Evolutionary conservation across 148 eudicot genomes (phyloP), one percentile per base, ranked within the genome.

Genomic region (Vaccinium darrowii): DNA sequence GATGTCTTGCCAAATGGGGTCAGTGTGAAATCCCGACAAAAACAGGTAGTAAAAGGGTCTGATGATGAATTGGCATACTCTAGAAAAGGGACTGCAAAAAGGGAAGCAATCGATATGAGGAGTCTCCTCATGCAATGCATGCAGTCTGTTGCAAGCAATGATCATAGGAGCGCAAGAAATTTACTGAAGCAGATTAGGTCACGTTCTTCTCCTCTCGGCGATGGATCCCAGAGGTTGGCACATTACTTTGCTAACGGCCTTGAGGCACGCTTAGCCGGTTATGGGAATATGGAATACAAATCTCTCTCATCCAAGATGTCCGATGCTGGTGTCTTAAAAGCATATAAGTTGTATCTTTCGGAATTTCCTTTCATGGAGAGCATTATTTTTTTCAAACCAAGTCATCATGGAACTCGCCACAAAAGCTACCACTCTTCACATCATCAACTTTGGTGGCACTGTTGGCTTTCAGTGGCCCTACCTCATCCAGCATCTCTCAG

Each of bases 211-310:
- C 88, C 93, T 12, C 54, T 51, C 11, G 95, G 95, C 2, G 91
- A 91, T 87, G 88, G 88, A 76, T 82, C 87, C 25, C 93, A 93
- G 80, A 85, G 95, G 58, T 81, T 93, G 65, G 90, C 93, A 0
- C 93, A 93, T 81, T 89, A 90, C 87, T 90, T 91, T 67, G 95
- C 93, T 4, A 86, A 89, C 51, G 90, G 89, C 4, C 90, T 93
- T n/a, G 92, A 93, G 86, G 91, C 93, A 16, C 95, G 92, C 15
- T 84, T 92, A 23, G 86, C 75, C 15, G 94, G 94, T 13, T 87
- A 53, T 33, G 87, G 88, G 39, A 79, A 62, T 43, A 47, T 14
- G 80, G 75, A 11, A 36, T 75, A 69, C 78, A 81, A 71, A 65
- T 11, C 39, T 30, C 74, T 69, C 8, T 16, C 74, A 3, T 11